Percentiles rank a stretch among this genome's conserved stretches.
phyloP scores from a whole-genome alignment of 768 basidiomycete species.

The Lactarius evosmus region DNA sequence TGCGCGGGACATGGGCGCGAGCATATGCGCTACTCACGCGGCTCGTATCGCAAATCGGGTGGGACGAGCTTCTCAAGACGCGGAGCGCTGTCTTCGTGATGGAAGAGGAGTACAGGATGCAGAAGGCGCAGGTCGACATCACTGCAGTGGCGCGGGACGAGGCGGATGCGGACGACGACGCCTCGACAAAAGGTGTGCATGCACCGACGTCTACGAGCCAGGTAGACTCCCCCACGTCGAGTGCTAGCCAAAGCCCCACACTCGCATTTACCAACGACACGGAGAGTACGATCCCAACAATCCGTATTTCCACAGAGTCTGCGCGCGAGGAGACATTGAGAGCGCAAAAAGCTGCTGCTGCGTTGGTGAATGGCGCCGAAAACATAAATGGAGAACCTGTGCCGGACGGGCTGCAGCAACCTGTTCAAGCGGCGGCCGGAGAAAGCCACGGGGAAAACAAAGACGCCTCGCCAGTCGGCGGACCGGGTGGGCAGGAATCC shows the following conservation, averaged over 20 bases:
- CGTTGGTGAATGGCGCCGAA: conserved; percentile 41
- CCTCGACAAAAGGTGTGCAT: conserved; percentile 62
- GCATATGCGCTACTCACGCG: conserved; percentile 89
- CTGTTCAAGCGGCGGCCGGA: conserved; percentile 42
- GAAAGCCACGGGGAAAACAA: conserved; percentile 32
- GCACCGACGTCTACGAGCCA: conserved; percentile 35
- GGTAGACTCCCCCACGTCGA: conserved; percentile 30
- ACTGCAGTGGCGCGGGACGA: conserved; percentile 36
- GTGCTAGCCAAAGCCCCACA: conserved; percentile 24
- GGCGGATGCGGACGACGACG: conserved; percentile 56
- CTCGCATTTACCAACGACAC: conserved; percentile 31
- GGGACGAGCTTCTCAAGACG: conserved; percentile 96
- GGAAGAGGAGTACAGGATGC: conserved; percentile 99
- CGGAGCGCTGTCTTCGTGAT: conserved; percentile 96
- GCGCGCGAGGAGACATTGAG: conserved; percentile 46
- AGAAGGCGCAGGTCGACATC: conserved; percentile 81
- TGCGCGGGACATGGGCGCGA: conserved; percentile 93
- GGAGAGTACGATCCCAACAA: conserved; percentile 48
- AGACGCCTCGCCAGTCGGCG: conserved; percentile 24
- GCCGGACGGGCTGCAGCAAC: conserved; percentile 39
- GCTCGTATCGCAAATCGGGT: conserved; percentile 92
- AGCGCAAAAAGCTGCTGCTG: conserved; percentile 38
- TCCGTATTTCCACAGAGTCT: conserved; percentile 57
- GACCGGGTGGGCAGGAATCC: conserved; percentile 45
- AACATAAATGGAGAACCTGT: conserved; percentile 36